Evolutionary conservation across 306 rosid genomes (phyloP), one percentile per base, ranked within the genome.

Genomic region (Cyclanthera cordifolia): DNA sequence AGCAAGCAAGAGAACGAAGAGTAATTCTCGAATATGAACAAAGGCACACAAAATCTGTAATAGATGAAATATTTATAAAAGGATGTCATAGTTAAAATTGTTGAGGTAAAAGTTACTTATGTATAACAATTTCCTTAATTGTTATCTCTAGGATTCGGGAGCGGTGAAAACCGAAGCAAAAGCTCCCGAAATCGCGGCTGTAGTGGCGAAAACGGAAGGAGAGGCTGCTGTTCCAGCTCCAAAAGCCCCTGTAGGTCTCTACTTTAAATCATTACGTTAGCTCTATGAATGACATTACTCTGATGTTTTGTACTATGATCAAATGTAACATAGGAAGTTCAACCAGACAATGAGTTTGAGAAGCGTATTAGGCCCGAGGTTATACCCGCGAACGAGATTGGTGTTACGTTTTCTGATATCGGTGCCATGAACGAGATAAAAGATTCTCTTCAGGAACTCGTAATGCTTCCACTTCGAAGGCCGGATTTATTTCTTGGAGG

Each of bases 401-500:
- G 72, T 65, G 91, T 94, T 20, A 80, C 91, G 28, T 94, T 94
- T 81, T 69, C 86, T 45, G 97, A 94, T 76, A 87, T 94, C 23
- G 99, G 99, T 65, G 95, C 99, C 23, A 61, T 94, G 72, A 95
- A 90, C 1, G 90, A 90, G 72, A 88, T 81, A 53, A 90, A 94
- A 77, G 99, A 90, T 76, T 88, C 96, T 21, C 99, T 93, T 85
- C 98, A 93, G 72, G 98, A 93, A 70, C 83, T 93, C 51, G 98
- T 93, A 19, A 89, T 94, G 97, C 99, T 94, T 67, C 99, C 97
- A 39, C 87, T 94, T 28, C 82, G 86, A 73, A 79, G 99, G 74
- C 97, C 99, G 2, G 97, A 94, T 73, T 95, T 94, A 67, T 94
- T 94, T 88, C 85, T 77, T 0, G 99, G 99, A 65, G 99, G 99